These are phyloP conservation scores for Thermomyces lanuginosus DNA, from an alignment of 2,329 filamentous ascomycete genomes.

Conservation along the genomic window DNA sequence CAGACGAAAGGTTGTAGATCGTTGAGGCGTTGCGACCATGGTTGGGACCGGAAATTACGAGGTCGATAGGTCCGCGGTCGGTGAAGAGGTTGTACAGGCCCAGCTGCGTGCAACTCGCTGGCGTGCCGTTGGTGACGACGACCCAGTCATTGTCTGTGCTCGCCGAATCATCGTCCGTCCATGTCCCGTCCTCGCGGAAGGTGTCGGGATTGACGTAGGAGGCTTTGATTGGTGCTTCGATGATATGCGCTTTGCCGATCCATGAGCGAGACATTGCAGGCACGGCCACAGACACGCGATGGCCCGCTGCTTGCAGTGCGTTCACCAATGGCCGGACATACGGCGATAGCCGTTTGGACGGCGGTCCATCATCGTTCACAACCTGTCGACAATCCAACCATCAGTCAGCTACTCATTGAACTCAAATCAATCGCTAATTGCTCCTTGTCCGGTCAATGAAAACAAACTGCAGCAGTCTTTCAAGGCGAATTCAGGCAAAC, in stretches of 20 bases:
- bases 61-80: conserved; percentile 49
- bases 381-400: conserved; percentile 14
- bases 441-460: no score
- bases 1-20: conserved; percentile 57
- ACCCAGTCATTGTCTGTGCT: conserved; percentile 46
- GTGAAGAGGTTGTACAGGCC: conserved; percentile 60
- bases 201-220: conserved; percentile 54
- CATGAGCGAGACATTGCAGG: conserved; percentile 79
- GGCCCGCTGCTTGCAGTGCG: conserved; percentile 53
- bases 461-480: no score
- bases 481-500: no score
- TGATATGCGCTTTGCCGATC: conserved; percentile 93
- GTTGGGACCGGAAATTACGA: conserved; percentile 62
- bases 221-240: conserved; percentile 66
- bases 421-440: no score
- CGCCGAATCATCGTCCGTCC: conserved; percentile 20
- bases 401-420: conserved; percentile 2
- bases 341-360: conserved; percentile 53
- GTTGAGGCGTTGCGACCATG: conserved; percentile 66
- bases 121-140: conserved; percentile 58
- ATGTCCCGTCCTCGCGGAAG: conserved; percentile 37
- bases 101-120: conserved; percentile 61
- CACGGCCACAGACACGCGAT: conserved; percentile 71
- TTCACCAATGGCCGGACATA: conserved; percentile 57
- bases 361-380: conserved; percentile 60